These are phyloP conservation scores for Apiospora hydei DNA, from an alignment of 2,329 filamentous ascomycete genomes.

Conservation along the genomic window DNA sequence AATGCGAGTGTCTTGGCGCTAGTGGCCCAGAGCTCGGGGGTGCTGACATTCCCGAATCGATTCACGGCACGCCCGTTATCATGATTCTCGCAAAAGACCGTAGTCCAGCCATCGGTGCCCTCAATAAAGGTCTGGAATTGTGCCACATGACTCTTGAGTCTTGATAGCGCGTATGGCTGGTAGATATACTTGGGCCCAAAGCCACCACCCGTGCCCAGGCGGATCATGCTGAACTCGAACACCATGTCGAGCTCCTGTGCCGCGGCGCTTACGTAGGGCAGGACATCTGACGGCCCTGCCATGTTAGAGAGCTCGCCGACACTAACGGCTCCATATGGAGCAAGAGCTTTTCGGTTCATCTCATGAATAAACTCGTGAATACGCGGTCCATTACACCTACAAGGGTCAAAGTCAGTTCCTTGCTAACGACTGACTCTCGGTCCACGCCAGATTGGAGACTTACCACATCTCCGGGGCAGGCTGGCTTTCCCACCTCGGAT, in stretches of 20 bases:
- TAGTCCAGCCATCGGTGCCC: slow-evolving; percentile 62
- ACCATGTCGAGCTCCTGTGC: slow-evolving; percentile 67
- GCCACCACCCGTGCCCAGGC: slow-evolving; percentile 57
- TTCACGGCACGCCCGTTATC: slow-evolving; percentile 66
- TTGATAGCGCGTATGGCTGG: slow-evolving; percentile 52
- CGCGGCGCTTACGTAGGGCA: slow-evolving; percentile 61
- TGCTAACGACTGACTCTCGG: background rate
- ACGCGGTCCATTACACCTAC: slow-evolving; percentile 59
- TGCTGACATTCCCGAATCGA: slow-evolving; percentile 57
- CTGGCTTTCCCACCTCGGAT: slow-evolving; percentile 47
- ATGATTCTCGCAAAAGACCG: slow-evolving; percentile 69
- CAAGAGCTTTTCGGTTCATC: slow-evolving; percentile 61
- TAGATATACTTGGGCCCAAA: slow-evolving; percentile 58
- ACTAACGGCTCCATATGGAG: slow-evolving; percentile 64
- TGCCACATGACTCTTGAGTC: slow-evolving; percentile 51
- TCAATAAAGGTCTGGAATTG: slow-evolving; percentile 59
- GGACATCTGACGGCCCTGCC: slow-evolving; percentile 56
- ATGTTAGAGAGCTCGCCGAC: slow-evolving; percentile 69
- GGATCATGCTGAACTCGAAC: slow-evolving; percentile 65
- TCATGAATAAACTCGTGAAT: slow-evolving; percentile 69
- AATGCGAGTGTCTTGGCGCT: slow-evolving; percentile 62
- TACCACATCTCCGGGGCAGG: slow-evolving; percentile 56
- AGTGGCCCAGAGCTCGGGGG: slow-evolving; percentile 49
- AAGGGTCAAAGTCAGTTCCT: background rate
- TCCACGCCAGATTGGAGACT: background rate